Base-by-base conservation (phyloP, 2,329 filamentous ascomycete species). In the Fusarium duplospermum region DNA sequence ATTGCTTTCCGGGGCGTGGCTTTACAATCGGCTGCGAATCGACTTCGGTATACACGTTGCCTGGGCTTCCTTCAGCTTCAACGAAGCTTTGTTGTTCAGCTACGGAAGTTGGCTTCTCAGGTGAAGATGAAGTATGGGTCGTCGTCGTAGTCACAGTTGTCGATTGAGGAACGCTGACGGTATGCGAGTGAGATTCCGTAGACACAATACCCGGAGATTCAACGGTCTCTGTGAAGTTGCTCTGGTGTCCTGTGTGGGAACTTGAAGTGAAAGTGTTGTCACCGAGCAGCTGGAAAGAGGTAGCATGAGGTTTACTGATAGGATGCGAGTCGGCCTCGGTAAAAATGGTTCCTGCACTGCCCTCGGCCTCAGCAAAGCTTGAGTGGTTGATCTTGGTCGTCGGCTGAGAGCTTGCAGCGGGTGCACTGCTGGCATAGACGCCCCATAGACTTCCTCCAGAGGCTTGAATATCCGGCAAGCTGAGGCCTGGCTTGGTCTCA, bases 321-420 rank as follows among this genome's bases (percentile, higher is more conserved):
- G 63, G 22, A 1, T 31, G n/a, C 1, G 67, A 69, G 16, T 69
- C 65, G 10, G 45, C 66, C 13, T 70, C 61, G 0, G n/a, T 40
- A 0, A 38, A 68, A 4, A 27, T 3, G 13, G 42, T 69, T 22
- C 45, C 42, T 9, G 29, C 6, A 13, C 29, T 38, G 3, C 31
- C 33, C 22, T 35, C 29, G 1, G 20, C n/a, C 59, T 24, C 59
- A 6, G 42, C 22, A 10, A 35, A 31, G 24, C 4, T 24, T 11
- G 18, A 6, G 10, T 52, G 47, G 27, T 31, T 31, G 6, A 54
- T 54, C 27, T 54, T 54, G 18, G 47, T 31, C 11, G 27, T 29
- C 6, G 18, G 18, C 18, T 31, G 47, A 20, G 47, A n/a, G 10
- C 18, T 31, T 20, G 47, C 11, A 31, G 6, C 27, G 2, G 31